Base-by-base conservation (phyloP, 352 stramenopile genomes). In the Globisporangium paroecandrum region DNA sequence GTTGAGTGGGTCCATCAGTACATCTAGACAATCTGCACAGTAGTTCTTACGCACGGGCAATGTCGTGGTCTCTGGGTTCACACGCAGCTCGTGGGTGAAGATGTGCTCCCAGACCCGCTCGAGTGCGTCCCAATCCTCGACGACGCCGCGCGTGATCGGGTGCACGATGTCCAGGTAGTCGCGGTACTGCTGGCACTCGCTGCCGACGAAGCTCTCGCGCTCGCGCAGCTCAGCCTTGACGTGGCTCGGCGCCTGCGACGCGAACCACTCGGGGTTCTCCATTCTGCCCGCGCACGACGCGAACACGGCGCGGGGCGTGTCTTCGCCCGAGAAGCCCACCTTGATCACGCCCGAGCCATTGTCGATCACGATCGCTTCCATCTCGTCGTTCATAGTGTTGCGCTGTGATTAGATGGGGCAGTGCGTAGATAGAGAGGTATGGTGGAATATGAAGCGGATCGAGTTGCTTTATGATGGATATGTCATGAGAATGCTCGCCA, bases 71-170 rank as follows among this genome's bases (percentile, higher is more conserved):
- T 95, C 87, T 0, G 87, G 85, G 49, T 93, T 89, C 56, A 93
- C 76, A 15, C 76, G 82, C 51, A 94, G 72, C 67, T 95, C 85
- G 68, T 93, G 75, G 24, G 85, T 66, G 55, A 96, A 96, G 29
- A 92, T 78, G 67, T 94, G 87, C 64, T 96, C 79, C 90, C 90
- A 93, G 32, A 97, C 76, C 12, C 82, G 81, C 66, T 97, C 90
- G 53, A 98, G 75, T 20, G 87, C 79, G 58, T 94, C 89, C 84
- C 87, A 96, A 69, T 97, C 83, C 64, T 90, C 77, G 5, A 97
- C 77, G 25, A 94, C 55, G 3, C 91, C 91, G 8, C 87, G 73
- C 27, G 91, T 79, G 34, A 97, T 87, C 1, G 91, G 90, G 34
- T 94, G 76, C 34, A 83, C 77, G 25, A 89, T 70, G 43, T 91